Conservation (phyloP, 208 protist species). For the Naegleria fowleri region DNA sequence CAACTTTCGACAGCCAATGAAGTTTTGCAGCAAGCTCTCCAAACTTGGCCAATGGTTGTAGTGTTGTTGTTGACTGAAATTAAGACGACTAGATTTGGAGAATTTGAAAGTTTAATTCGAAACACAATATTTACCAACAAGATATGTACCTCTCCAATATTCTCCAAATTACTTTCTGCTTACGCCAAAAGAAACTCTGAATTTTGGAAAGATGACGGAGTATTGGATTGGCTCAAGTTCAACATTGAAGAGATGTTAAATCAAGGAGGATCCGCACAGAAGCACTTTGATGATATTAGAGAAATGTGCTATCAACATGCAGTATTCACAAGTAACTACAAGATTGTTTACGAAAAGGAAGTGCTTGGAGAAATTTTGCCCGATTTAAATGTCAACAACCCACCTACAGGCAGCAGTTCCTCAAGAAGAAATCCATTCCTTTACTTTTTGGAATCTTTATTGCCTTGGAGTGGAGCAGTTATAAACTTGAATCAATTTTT, state of each 20-base stretch:
- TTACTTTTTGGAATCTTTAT: not conserved
- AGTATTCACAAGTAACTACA: not conserved
- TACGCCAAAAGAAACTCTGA: not conserved
- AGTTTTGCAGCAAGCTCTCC: not conserved
- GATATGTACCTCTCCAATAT: not conserved
- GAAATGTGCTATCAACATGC: not conserved
- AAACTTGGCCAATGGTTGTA: not conserved
- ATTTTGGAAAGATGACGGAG: not conserved
- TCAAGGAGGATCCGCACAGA: not conserved
- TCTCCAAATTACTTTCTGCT: not conserved
- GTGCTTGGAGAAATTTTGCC: not conserved
- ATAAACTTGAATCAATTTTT: not conserved
- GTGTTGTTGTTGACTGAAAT: not conserved
- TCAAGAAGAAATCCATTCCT: not conserved
- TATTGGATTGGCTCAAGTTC: not conserved
- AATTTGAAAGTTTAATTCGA: not conserved
- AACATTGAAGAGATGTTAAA: not conserved
- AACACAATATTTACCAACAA: not conserved
- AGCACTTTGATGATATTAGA: not conserved
- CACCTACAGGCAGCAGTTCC: not conserved
- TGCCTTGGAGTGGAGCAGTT: not conserved
- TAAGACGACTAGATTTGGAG: not conserved
- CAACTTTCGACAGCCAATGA: not conserved
- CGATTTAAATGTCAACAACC: not conserved
- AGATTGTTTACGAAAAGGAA: not conserved